phyloP scores from a whole-genome alignment of 352 stramenopile genomes.

The Elongisporangium prolatum region DNA sequence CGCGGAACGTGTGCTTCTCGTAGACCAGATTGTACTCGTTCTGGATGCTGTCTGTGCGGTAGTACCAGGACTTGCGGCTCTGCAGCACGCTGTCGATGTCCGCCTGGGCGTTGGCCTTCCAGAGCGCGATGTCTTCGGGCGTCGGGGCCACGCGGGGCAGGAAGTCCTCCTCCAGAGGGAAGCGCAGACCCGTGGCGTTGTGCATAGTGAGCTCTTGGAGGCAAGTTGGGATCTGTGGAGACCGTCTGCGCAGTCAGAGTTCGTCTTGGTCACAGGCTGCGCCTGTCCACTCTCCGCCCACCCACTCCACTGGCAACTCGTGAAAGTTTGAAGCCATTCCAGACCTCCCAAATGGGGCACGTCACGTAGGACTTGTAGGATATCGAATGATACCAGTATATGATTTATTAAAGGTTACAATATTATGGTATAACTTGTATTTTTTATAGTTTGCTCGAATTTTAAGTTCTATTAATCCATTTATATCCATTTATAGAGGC shows the following conservation, averaged over 20 bases:
- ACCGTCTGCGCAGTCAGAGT: no score
- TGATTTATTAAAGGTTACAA: background rate
- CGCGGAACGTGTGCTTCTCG: constrained; percentile 17
- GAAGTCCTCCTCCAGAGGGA: background rate
- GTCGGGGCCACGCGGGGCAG: background rate
- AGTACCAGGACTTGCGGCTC: constrained; percentile 38
- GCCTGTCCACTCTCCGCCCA: background rate
- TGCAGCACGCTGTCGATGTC: constrained; percentile 12
- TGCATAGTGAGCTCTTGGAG: background rate
- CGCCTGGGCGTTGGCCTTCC: background rate
- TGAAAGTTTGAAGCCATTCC: background rate
- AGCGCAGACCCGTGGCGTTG: background rate
- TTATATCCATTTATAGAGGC: background rate
- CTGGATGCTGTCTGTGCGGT: constrained; percentile 8
- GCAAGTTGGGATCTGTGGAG: background rate
- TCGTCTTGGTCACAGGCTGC: no score
- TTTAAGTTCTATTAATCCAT: background rate
- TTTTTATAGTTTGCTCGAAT: no score
- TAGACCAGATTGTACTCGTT: constrained; percentile 25
- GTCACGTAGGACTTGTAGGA: background rate
- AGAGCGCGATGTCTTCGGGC: background rate
- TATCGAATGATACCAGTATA: background rate
- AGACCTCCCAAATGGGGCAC: background rate
- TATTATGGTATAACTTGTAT: no score
- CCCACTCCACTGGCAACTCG: background rate